Base-by-base conservation (phyloP, 805 yeast genomes). In the Candida krabiensis region DNA sequence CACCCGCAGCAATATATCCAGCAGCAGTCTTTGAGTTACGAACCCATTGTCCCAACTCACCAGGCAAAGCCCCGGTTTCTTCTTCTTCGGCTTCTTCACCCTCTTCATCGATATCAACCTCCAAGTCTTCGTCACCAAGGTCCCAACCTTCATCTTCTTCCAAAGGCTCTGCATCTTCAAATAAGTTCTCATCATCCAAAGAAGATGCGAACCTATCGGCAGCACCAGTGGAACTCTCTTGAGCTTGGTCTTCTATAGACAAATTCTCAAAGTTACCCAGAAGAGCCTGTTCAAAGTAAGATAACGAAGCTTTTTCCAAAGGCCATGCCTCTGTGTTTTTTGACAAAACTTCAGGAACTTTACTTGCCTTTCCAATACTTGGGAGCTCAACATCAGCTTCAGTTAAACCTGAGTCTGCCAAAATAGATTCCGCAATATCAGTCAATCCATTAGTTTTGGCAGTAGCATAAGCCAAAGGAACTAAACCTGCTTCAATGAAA, bases 1-100 rank as follows among this genome's bases (percentile, higher is more conserved):
- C 86, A 53, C 99, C 99, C 2, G 96, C 89, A 2, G 99, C 97
- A 55, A 84, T 89, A 53, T 88, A 86, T 19, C 87, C 88, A 21
- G 96, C 97, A 4, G 97, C 88, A 39, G 90, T 76, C 46, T 83
- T 85, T 13, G 96, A 86, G 63, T 85, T 87, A 49, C 91, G 83
- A 21, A 86, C 75, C 99, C 99, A 95, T 41, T 64, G 63, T 4
- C 82, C 81, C 22, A 80, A 64, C 59, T 90, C 96, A 19, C 76
- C 75, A 12, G 72, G 73, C 44, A 66, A 59, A 17, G 61, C 68
- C 16, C 61, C 55, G 7, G 51, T 52, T 5, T 48, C 61, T 17
- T 56, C 64, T 19, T 40, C 55, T 9, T 61, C 76, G 4, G 58
- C 67, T 15, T 61, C 73, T 5, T 54, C 69, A 11, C 37, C 55